A percentile compares a stretch with the other conserved stretches of the same genome.
Conservation (phyloP, 2,329 filamentous ascomycete genomes). For the Colletotrichum viniferum region DNA sequence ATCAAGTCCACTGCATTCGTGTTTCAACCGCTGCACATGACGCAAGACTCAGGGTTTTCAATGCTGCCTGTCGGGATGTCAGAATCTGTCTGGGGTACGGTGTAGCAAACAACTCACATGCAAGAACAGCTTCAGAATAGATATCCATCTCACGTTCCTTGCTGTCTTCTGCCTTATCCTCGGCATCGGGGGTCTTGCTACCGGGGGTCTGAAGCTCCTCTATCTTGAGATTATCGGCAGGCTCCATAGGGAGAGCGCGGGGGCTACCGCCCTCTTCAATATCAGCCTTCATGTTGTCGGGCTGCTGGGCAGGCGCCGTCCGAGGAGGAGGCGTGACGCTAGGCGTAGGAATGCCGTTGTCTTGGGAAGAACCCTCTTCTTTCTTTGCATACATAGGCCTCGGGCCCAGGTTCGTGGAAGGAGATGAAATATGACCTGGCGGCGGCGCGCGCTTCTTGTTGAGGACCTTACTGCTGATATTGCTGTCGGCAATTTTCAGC, state of each 20-base stretch:
- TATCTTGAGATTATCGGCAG: constrained; percentile 62
- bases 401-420: constrained; percentile 61
- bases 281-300: constrained; percentile 77
- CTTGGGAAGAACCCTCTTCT: constrained; percentile 51
- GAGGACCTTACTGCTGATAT: constrained; percentile 67
- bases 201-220: constrained; percentile 66
- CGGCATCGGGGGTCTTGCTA: constrained; percentile 65
- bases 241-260: constrained; percentile 77
- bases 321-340: constrained; percentile 67
- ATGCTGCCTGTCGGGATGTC: constrained; percentile 73
- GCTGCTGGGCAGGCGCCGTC: constrained; percentile 60
- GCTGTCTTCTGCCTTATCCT: constrained; percentile 75
- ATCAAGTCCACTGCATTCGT: background rate
- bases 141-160: constrained; percentile 87
- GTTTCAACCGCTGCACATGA: constrained; percentile 93
- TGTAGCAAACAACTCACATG: constrained; percentile 64
- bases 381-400: constrained; percentile 68
- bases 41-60: constrained; percentile 91
- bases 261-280: constrained; percentile 78
- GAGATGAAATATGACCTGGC: constrained; percentile 60
- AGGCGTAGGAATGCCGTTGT: constrained; percentile 72
- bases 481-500: constrained; percentile 84
- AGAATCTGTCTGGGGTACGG: constrained; percentile 23
- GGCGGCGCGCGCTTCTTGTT: constrained; percentile 74
- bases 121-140: constrained; percentile 89